Evolutionary conservation across 495 filamentous ascomycete genomes (phyloP), one percentile per base, ranked within the genome.

Genomic region (Sphaerosporella brunnea): DNA sequence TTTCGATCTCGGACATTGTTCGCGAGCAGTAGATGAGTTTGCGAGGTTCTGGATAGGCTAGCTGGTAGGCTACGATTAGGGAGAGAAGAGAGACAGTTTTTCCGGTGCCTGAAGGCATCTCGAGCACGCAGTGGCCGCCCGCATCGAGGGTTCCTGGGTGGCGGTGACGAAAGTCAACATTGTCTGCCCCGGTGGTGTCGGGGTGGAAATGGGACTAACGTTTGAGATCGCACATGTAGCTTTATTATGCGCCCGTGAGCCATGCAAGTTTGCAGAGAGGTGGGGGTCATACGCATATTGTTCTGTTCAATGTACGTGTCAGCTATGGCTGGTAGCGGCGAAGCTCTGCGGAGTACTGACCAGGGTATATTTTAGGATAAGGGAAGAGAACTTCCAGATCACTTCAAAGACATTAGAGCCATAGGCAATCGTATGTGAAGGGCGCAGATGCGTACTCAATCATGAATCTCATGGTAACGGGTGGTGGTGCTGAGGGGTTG

Each of bases 71-170:
- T 39, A 99, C 77, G 53, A 99, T 99, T 53, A 99, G 71, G 0
- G 90, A 94, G 20, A 99, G 70, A 0, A 99, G 70, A 1, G 90
- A 93, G 18, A 99, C 82, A 0, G 90, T 99, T 69, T 99, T 99
- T 41, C 90, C 90, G 23, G 90, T 99, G n/a, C 90, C 90, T 46
- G 90, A 99, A 68, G 90, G 90, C 90, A 99, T 99, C 66, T 99
- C 90, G 59, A 99, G 68, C n/a, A 99, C 87, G 65, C 86, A 92
- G 67, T 96, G 84, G 50, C 92, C 92, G 48, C 80, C 80, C 23
- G 78, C 82, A 71, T 96, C 90, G 60, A 99, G 79, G 23, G 88
- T 95, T 63, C 75, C 74, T 77, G 47, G 11, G 28, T n/a, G n/a
- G n/a, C n/a, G n/a, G n/a, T n/a, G n/a, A n/a, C n/a, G n/a, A 5